These are phyloP conservation scores for Fonsecaea monophora DNA, from an alignment of 2,329 filamentous ascomycete species.

Conservation along the genomic window DNA sequence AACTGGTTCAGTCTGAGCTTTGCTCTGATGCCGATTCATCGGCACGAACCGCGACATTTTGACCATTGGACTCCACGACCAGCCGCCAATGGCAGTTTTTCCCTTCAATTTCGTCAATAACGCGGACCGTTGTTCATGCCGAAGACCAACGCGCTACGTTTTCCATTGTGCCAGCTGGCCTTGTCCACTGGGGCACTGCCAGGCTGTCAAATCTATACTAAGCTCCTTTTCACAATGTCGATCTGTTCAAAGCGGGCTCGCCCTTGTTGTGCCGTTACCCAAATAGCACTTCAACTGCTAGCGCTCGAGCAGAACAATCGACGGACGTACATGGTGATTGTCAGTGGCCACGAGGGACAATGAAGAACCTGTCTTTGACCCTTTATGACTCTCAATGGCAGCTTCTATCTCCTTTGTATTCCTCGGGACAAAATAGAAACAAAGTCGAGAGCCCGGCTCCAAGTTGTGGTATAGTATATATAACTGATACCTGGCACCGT, in stretches of 20 bases:
- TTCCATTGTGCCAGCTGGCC: neutral
- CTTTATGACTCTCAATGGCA: neutral
- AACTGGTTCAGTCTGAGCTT: neutral
- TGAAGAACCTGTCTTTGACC: neutral
- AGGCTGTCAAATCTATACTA: neutral
- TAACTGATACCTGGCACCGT: too few relatives aligned
- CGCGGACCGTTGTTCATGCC: constrained; percentile 1
- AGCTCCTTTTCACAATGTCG: neutral
- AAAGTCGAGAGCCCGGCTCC: neutral
- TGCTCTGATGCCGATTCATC: neutral
- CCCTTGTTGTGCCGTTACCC: neutral
- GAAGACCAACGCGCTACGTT: neutral
- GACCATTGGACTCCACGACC: neutral
- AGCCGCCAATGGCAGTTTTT: neutral
- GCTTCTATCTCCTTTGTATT: neutral
- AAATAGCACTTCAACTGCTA: neutral
- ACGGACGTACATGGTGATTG: neutral
- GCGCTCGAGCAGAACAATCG: neutral
- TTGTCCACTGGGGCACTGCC: too few relatives aligned
- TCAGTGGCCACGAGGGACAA: neutral
- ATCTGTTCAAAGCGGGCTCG: neutral
- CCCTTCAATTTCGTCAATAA: neutral
- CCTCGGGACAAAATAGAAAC: neutral
- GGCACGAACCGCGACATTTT: neutral
- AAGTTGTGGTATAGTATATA: neutral